phyloP scores from a whole-genome alignment of 352 stramenopile species.

The Phytophthora chlamydospora region DNA sequence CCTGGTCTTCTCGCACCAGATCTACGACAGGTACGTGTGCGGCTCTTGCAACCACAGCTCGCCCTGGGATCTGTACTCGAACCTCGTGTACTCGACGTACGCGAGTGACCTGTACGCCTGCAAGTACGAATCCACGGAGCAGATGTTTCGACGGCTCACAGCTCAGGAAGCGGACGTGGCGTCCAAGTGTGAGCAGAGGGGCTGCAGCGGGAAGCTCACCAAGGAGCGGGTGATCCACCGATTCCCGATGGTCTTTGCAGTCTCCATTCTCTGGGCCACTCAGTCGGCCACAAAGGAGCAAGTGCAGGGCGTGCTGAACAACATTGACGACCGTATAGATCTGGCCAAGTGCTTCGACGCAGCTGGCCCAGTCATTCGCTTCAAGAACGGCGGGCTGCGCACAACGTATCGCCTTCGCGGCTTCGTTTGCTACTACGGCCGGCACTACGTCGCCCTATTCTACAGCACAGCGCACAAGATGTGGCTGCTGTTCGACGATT shows the following conservation, averaged over 20 bases:
- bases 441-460: conserved; percentile 85
- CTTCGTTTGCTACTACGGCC: conserved; percentile 88
- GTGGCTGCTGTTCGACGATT: conserved; percentile 89
- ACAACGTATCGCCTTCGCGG: conserved; percentile 81
- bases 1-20: conserved; percentile 87
- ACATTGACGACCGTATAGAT: conserved; percentile 73
- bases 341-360: conserved; percentile 79
- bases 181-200: conserved; percentile 57
- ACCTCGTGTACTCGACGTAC: conserved; percentile 86
- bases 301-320: conserved; percentile 66
- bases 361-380: conserved; percentile 65
- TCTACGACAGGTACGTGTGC: conserved; percentile 86
- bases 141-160: conserved; percentile 69
- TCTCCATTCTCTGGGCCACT: conserved; percentile 84
- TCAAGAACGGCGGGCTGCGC: conserved; percentile 72
- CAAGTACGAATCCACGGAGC: conserved; percentile 73
- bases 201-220: conserved; percentile 62
- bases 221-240: conserved; percentile 86
- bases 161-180: conserved; percentile 62
- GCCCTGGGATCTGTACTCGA: conserved; percentile 82
- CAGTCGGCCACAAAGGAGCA: conserved; percentile 77
- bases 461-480: conserved; percentile 88
- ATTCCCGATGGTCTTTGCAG: conserved; percentile 87
- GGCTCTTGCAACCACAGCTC: conserved; percentile 62
- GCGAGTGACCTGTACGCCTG: conserved; percentile 69